Conservation (phyloP, 305 asterid species). For the Nicotiana rustica region DNA sequence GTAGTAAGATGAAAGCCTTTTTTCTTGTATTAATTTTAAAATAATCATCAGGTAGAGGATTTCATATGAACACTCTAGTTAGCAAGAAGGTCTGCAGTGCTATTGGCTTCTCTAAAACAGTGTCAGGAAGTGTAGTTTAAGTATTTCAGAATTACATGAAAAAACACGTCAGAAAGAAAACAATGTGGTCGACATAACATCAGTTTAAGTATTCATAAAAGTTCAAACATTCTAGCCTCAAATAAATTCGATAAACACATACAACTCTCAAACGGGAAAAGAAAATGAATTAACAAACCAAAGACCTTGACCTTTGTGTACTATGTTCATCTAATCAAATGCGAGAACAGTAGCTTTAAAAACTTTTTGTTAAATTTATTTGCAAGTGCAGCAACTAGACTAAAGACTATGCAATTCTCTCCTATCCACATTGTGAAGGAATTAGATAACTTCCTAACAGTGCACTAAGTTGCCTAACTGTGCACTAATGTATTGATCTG, state of each 20-base stretch:
- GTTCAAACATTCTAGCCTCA: neutral
- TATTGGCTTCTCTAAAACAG: too few species aligned
- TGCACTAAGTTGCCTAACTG: too few species aligned
- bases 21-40: too few species aligned
- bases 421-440: neutral
- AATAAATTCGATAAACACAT: neutral
- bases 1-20: too few species aligned
- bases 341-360: slow-evolving; percentile 11
- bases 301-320: neutral
- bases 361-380: neutral
- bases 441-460: too few species aligned
- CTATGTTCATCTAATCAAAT: neutral
- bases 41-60: too few species aligned
- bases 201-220: neutral
- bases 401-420: neutral
- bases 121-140: too few species aligned
- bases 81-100: too few species aligned
- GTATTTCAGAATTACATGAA: neutral
- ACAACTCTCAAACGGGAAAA: neutral
- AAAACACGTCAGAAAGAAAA: neutral
- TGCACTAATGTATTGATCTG: too few species aligned
- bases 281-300: neutral
- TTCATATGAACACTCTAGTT: too few species aligned
- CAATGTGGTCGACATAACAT: neutral
- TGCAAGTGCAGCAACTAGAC: neutral